Conservation (phyloP, 2,329 filamentous ascomycete species). For the Botrytis porri region DNA sequence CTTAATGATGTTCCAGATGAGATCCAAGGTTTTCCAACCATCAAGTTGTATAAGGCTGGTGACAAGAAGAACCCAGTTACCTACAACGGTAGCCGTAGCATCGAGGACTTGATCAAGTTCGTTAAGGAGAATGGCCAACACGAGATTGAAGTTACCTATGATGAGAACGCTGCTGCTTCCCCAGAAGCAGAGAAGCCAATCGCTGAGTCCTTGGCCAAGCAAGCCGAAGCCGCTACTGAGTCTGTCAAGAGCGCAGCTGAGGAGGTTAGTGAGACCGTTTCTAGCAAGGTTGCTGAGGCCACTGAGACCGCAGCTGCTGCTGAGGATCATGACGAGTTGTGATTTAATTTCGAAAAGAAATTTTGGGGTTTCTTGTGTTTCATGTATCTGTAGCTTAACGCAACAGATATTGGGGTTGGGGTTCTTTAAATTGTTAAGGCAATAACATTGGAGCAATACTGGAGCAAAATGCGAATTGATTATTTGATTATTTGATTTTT, state of each 20-base stretch:
- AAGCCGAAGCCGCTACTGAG: slow-evolving; percentile 41
- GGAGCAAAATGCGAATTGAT: not conserved
- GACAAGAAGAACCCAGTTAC: slow-evolving; percentile 80
- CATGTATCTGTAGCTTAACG: slow-evolving; percentile 25
- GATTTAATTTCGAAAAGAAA: slow-evolving; percentile 39
- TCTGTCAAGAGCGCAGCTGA: slow-evolving; percentile 43
- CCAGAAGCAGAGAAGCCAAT: slow-evolving; percentile 45
- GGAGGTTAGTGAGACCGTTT: slow-evolving; percentile 48
- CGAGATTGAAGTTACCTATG: slow-evolving; percentile 65
- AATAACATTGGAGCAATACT: not conserved
- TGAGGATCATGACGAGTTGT: slow-evolving; percentile 70
- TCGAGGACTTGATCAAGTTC: slow-evolving; percentile 90
- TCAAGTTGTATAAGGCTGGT: slow-evolving; percentile 95
- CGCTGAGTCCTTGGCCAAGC: slow-evolving; percentile 41
- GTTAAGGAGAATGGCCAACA: slow-evolving; percentile 94
- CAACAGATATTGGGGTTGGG: not conserved
- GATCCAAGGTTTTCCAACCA: slow-evolving; percentile 96
- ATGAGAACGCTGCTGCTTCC: slow-evolving; percentile 47
- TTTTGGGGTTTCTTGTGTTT: slow-evolving; percentile 30
- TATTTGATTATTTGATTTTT: not conserved
- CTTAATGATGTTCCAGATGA: slow-evolving; percentile 95
- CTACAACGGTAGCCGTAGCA: slow-evolving; percentile 81
- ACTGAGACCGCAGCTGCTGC: slow-evolving; percentile 41
- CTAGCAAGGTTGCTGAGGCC: slow-evolving; percentile 47
- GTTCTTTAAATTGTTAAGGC: slow-evolving; percentile 10